A percentile compares a stretch with the other conserved stretches of the same genome.
phyloP scores from a whole-genome alignment of 2,329 filamentous ascomycete species.

The Xylariaceae sp. region DNA sequence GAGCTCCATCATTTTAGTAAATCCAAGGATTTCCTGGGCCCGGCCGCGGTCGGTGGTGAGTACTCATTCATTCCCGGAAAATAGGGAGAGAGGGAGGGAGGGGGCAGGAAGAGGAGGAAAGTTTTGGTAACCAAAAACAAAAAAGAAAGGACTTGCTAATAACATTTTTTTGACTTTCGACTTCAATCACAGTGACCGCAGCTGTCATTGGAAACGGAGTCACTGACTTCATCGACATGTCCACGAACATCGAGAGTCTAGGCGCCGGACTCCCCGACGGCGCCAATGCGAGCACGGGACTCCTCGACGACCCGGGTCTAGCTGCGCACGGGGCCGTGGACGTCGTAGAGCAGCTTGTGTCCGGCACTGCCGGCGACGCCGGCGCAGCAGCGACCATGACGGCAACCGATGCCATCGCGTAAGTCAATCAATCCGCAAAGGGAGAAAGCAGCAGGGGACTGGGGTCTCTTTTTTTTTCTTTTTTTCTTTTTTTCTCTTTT shows the following conservation, averaged over 20 bases:
- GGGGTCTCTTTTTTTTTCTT: too few species aligned
- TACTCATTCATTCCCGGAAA: too few species aligned
- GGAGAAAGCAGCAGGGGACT: too few species aligned
- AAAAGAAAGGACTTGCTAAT: too few species aligned
- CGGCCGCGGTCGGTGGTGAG: not conserved
- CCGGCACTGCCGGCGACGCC: not conserved
- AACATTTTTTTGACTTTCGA: too few species aligned
- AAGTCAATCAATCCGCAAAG: not conserved
- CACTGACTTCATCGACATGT: not conserved
- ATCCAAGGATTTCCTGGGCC: not conserved
- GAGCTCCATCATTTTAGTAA: constrained; percentile 5
- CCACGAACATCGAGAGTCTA: constrained; percentile 3
- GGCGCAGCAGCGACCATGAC: not conserved
- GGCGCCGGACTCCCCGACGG: not conserved
- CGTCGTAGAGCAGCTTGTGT: not conserved
- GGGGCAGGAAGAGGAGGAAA: too few species aligned
- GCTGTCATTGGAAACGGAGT: not conserved
- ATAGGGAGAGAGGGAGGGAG: too few species aligned
- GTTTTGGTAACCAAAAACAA: too few species aligned
- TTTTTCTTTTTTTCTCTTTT: too few species aligned
- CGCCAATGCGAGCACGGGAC: not conserved
- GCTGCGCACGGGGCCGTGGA: not conserved
- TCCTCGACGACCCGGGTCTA: not conserved
- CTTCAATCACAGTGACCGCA: not conserved
- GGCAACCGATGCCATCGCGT: not conserved